Evolutionary conservation across 805 yeast species (phyloP).

Genomic region (Millerago galiae): DNA sequence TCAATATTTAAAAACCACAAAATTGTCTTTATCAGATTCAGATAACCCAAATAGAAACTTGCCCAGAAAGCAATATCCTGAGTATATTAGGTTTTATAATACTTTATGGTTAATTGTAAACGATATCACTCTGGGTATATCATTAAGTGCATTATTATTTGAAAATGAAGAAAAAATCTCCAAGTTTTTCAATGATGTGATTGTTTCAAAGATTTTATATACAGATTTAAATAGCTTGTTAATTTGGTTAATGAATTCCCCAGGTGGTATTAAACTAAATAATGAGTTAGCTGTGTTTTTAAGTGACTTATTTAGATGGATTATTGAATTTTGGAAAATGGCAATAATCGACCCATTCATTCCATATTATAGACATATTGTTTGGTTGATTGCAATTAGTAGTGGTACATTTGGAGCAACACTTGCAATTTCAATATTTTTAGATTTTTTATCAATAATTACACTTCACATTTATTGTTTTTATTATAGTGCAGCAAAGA

Average conservation of each 20-base stretch:
- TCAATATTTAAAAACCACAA: constrained; percentile 56
- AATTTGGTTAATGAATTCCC: constrained; percentile 76
- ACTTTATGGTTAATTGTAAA: constrained; percentile 82
- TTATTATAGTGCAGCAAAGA: constrained; percentile 69
- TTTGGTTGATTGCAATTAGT: constrained; percentile 35
- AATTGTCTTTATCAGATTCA: constrained; percentile 16
- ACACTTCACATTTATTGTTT: constrained; percentile 73
- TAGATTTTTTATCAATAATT: constrained; percentile 57
- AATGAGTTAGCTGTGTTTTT: constrained; percentile 78
- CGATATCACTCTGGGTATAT: constrained; percentile 70
- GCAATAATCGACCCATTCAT: constrained; percentile 22
- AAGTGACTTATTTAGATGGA: constrained; percentile 85
- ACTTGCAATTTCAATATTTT: constrained; percentile 54
- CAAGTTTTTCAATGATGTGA: constrained; percentile 22
- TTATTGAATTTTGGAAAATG: constrained; percentile 58
- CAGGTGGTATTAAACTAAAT: constrained; percentile 91
- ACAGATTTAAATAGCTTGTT: constrained; percentile 43
- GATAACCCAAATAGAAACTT: constrained; percentile 22
- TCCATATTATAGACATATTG: constrained; percentile 25
- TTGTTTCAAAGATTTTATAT: constrained; percentile 37
- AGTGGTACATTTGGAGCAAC: constrained; percentile 51
- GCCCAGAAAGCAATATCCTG: constrained; percentile 44
- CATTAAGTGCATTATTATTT: constrained; percentile 43
- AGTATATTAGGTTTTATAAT: constrained; percentile 77
- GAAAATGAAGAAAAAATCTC: constrained; percentile 29